A percentile compares a stretch with the other conserved stretches of the same genome.
phyloP scores from a whole-genome alignment of 768 basidiomycete species.

The Lepiota brunneoincarnata region DNA sequence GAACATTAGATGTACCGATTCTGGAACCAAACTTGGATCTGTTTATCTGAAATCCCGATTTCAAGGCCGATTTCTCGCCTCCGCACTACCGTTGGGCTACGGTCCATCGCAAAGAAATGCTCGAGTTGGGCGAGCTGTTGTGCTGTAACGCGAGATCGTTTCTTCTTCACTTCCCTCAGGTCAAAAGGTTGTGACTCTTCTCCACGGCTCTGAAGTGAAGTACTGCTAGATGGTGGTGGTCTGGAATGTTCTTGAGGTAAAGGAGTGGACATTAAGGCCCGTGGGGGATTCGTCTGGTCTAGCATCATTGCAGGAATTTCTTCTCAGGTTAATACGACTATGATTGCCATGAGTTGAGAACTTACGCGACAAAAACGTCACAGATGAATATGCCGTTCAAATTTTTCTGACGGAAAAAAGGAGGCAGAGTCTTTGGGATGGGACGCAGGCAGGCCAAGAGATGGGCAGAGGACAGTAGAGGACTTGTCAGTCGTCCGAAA shows the following conservation, averaged over 20 bases:
- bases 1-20: constrained; percentile 52
- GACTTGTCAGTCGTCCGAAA: not conserved
- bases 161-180: constrained; percentile 21
- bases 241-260: not conserved
- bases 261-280: not conserved
- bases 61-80: constrained; percentile 72
- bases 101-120: constrained; percentile 62
- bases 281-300: not conserved
- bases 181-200: not conserved
- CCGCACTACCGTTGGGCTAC: constrained; percentile 68
- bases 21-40: constrained; percentile 91
- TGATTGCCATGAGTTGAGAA: no score
- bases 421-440: no score
- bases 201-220: no score
- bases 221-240: not conserved
- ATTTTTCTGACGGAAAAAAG: no score
- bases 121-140: constrained; percentile 80
- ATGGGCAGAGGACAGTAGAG: no score
- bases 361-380: no score
- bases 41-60: constrained; percentile 82
- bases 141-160: constrained; percentile 75
- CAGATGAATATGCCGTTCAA: no score
- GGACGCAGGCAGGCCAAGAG: no score
- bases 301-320: not conserved
- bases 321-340: not conserved